Conservation (phyloP, 2,329 filamentous ascomycete species). For the Fonsecaea multimorphosa region DNA sequence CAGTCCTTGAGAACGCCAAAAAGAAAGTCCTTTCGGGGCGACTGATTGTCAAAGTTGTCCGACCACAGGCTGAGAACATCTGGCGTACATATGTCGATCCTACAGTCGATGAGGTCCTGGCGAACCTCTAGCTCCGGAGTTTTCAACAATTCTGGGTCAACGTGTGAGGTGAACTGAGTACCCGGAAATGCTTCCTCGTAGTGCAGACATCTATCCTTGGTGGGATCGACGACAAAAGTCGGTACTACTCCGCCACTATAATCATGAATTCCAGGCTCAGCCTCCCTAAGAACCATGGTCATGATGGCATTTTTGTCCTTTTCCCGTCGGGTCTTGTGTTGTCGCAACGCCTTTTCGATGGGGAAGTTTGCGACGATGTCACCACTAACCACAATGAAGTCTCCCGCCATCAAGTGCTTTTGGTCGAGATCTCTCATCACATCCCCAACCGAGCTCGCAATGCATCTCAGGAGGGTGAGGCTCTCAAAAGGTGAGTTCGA, state of each 20-base stretch:
- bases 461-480: slow-evolving; percentile 84
- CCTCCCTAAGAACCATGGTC: slow-evolving; percentile 89
- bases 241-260: slow-evolving; percentile 77
- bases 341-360: slow-evolving; percentile 77
- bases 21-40: slow-evolving; percentile 84
- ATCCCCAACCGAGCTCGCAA: slow-evolving; percentile 86
- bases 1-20: slow-evolving; percentile 95
- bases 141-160: slow-evolving; percentile 81
- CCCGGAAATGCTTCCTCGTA: slow-evolving; percentile 79
- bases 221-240: slow-evolving; percentile 84
- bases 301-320: slow-evolving; percentile 95
- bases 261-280: slow-evolving; percentile 74
- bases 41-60: slow-evolving; percentile 96
- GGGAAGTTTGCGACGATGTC: slow-evolving; percentile 90
- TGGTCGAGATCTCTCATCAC: slow-evolving; percentile 92
- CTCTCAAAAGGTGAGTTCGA: slow-evolving; percentile 79
- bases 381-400: slow-evolving; percentile 91
- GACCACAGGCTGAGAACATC: slow-evolving; percentile 95
- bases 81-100: slow-evolving; percentile 96
- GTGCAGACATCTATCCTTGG: slow-evolving; percentile 81
- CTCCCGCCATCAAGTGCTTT: slow-evolving; percentile 80
- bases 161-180: slow-evolving; percentile 55
- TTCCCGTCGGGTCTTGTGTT: slow-evolving; percentile 79
- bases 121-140: slow-evolving; percentile 80
- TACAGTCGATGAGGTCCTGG: slow-evolving; percentile 87